Evolutionary conservation across 331 rosid species (phyloP).

Genomic region (Rosa hybrid): DNA sequence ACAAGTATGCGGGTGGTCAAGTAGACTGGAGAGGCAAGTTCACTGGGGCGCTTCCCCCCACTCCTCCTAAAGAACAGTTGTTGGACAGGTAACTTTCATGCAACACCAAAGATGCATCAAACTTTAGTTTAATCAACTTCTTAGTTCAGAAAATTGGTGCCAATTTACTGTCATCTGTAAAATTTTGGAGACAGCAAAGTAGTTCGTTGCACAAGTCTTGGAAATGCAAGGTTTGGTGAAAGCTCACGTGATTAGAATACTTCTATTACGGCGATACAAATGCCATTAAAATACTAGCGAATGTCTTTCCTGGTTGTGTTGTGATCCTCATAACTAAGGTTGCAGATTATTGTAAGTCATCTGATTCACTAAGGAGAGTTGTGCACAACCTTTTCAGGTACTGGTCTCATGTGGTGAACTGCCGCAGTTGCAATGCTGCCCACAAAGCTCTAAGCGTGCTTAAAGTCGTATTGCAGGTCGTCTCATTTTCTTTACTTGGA

Average conservation of each 20-base stretch:
- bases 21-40: constrained; percentile 92
- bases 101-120: background rate
- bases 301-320: background rate
- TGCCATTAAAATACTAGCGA: background rate
- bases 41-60: constrained; percentile 66
- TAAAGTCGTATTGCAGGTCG: constrained; percentile 62
- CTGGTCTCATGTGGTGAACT: constrained; percentile 81
- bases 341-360: background rate
- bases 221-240: background rate
- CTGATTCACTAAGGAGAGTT: background rate
- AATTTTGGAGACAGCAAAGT: too few species aligned
- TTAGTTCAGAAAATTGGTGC: background rate
- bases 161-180: background rate
- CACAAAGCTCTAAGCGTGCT: constrained; percentile 60
- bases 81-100: constrained; percentile 63
- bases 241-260: background rate
- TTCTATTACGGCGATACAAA: background rate
- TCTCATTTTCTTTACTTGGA: constrained; percentile 64
- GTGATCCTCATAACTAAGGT: background rate
- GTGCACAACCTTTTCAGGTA: constrained; percentile 45
- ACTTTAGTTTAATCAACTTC: constrained; percentile 23
- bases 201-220: background rate
- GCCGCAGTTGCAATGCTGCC: constrained; percentile 71
- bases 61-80: constrained; percentile 78
- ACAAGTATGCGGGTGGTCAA: constrained; percentile 67